Evolutionary conservation across 306 rosid genomes (phyloP).

Genomic region (Prosopis cineraria): DNA sequence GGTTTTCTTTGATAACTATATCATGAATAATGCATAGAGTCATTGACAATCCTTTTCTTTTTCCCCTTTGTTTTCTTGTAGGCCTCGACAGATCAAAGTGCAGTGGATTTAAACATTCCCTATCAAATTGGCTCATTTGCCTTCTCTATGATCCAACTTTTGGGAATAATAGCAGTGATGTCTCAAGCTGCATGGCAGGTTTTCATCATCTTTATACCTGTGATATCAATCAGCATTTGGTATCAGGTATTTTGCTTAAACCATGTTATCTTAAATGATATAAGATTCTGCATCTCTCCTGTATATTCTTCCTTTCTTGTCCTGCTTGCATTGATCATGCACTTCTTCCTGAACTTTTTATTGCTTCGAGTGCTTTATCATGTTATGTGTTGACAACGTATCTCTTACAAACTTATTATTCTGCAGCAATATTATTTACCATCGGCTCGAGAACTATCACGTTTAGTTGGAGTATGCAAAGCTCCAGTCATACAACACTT

Average conservation of each 20-base stretch:
- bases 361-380: not conserved
- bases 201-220: constrained; percentile 72
- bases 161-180: constrained; percentile 82
- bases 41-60: not conserved
- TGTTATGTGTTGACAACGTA: constrained; percentile 6
- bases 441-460: constrained; percentile 78
- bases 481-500: constrained; percentile 91
- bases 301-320: not conserved
- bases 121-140: constrained; percentile 51
- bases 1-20: constrained; percentile 3
- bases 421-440: constrained; percentile 78
- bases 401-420: constrained; percentile 21
- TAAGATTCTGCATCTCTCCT: not conserved
- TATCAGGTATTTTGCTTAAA: constrained; percentile 56
- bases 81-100: constrained; percentile 86
- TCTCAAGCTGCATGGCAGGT: constrained; percentile 87
- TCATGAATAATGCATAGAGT: not conserved
- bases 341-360: not conserved
- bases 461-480: constrained; percentile 80
- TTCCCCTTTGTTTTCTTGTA: constrained; percentile 29
- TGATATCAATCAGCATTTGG: constrained; percentile 64
- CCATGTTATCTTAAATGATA: constrained; percentile 7
- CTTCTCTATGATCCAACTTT: constrained; percentile 54
- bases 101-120: constrained; percentile 58
- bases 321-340: not conserved